phyloP scores from a whole-genome alignment of 2,329 filamentous ascomycete genomes.

The Neonectria sp. region DNA sequence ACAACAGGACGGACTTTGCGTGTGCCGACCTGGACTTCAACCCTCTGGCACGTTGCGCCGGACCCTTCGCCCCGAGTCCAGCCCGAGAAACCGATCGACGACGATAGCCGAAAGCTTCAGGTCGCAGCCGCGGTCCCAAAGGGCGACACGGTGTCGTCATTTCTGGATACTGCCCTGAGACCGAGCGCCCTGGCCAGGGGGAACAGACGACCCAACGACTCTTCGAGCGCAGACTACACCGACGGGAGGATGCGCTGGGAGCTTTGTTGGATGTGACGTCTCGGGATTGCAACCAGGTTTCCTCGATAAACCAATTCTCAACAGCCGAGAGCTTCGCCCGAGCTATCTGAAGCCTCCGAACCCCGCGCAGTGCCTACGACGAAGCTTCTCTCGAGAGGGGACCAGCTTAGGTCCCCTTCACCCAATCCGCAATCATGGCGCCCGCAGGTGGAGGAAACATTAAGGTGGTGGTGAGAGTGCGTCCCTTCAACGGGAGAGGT shows the following conservation, averaged over 20 bases:
- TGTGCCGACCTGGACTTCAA: slow-evolving; percentile 31
- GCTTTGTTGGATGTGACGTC: slow-evolving; percentile 39
- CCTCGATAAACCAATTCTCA: slow-evolving; percentile 21
- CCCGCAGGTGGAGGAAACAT: slow-evolving; percentile 91
- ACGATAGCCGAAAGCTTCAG: slow-evolving; percentile 17
- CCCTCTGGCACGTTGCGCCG: slow-evolving; percentile 25
- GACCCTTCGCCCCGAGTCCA: slow-evolving; percentile 17
- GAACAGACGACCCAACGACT: slow-evolving; percentile 30
- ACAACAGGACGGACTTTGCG: slow-evolving; percentile 32
- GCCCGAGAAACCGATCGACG: slow-evolving; percentile 20
- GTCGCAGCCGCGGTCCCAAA: slow-evolving; percentile 29
- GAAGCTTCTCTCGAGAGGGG: slow-evolving; percentile 49
- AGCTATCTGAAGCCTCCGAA: slow-evolving; percentile 33
- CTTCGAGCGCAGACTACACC: slow-evolving; percentile 30
- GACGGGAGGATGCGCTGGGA: slow-evolving; percentile 45
- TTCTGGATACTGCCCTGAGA: slow-evolving; percentile 40
- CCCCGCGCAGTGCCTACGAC: slow-evolving; percentile 48
- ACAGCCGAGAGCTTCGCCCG: slow-evolving; percentile 18
- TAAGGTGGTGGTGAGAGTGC: slow-evolving; percentile 97
- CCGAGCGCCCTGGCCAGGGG: slow-evolving; percentile 36
- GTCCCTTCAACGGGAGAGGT: slow-evolving; percentile 98
- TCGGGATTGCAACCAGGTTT: slow-evolving; percentile 34
- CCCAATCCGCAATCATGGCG: slow-evolving; percentile 53
- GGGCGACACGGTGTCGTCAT: slow-evolving; percentile 45
- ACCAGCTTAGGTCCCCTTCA: slow-evolving; percentile 55